Percentiles rank a stretch among this genome's conserved stretches.
phyloP scores from a whole-genome alignment of 352 stramenopile genomes.

The Phytopythium ostracodes region DNA sequence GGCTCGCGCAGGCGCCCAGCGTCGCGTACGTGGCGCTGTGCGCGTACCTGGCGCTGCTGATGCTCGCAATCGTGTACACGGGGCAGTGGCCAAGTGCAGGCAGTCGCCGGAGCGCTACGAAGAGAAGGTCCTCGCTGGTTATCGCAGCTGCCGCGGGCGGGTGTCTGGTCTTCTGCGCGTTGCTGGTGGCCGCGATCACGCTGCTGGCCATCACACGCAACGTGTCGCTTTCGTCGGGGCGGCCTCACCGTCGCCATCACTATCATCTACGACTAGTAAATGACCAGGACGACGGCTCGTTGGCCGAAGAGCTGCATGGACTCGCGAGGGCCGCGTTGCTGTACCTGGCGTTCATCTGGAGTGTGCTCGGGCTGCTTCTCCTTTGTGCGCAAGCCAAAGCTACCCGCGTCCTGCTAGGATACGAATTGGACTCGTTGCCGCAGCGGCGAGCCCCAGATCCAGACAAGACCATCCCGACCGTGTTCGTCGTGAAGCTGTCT shows the following conservation, averaged over 20 bases:
- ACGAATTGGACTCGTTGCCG: conserved; percentile 10
- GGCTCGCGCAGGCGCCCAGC: conserved; percentile 31
- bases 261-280: not conserved
- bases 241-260: not conserved
- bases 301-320: conserved; percentile 3
- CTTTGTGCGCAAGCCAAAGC: conserved; percentile 17
- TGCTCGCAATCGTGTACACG: conserved; percentile 15
- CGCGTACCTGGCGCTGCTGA: conserved; percentile 34
- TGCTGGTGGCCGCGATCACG: conserved; percentile 13
- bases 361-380: conserved; percentile 17
- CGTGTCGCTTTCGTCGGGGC: not conserved
- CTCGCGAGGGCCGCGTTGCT: conserved; percentile 18
- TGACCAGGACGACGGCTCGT: not conserved
- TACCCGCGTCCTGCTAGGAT: conserved; percentile 15
- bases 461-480: conserved; percentile 1
- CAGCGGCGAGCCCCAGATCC: not conserved
- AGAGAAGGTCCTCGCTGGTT: not conserved
- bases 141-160: not conserved
- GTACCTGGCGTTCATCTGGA: conserved; percentile 23
- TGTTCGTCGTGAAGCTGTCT: conserved; percentile 5
- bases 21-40: conserved; percentile 18
- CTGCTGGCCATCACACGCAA: conserved; percentile 10
- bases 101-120: not conserved
- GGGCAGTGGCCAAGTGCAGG: conserved; percentile 16
- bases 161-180: conserved; percentile 4